These are phyloP conservation scores for Mycena rosella DNA, from an alignment of 768 basidiomycete genomes.

Conservation along the genomic window DNA sequence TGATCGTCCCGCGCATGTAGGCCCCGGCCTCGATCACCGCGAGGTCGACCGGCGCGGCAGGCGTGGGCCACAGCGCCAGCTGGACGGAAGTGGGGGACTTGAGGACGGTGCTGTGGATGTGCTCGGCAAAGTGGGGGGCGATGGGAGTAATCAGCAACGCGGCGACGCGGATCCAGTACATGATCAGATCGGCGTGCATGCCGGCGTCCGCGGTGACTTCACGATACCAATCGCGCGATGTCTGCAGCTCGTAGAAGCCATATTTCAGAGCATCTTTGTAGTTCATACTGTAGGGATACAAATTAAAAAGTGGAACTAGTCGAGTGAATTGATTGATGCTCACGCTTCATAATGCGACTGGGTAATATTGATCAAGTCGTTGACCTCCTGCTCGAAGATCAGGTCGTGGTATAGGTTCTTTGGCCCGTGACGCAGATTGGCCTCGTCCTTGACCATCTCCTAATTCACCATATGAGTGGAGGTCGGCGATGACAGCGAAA, in stretches of 20 bases:
- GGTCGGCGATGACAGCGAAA: background rate
- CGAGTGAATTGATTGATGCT: constrained; percentile 46
- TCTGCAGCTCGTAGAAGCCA: constrained; percentile 96
- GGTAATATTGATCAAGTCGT: constrained; percentile 85
- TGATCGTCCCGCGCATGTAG: constrained; percentile 94
- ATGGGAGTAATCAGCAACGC: constrained; percentile 87
- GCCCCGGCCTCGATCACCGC: constrained; percentile 76
- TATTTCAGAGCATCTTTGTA: constrained; percentile 97
- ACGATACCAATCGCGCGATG: constrained; percentile 94
- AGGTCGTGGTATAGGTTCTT: constrained; percentile 85
- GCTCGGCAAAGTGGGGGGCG: constrained; percentile 94
- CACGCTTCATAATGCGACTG: constrained; percentile 87
- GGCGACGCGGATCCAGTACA: constrained; percentile 87
- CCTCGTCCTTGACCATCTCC: constrained; percentile 85
- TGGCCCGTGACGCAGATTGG: constrained; percentile 79
- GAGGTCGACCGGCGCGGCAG: constrained; percentile 68
- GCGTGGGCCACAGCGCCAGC: constrained; percentile 85
- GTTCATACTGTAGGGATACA: constrained; percentile 72
- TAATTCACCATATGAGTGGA: constrained; percentile 45
- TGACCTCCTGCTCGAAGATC: constrained; percentile 93
- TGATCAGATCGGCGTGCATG: constrained; percentile 92
- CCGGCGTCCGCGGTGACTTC: constrained; percentile 90
- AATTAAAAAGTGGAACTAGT: background rate
- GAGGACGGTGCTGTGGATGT: constrained; percentile 86
- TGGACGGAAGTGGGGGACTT: constrained; percentile 84